phyloP scores from a whole-genome alignment of 2,329 filamentous ascomycete species.

The Verticillium isaacii region DNA sequence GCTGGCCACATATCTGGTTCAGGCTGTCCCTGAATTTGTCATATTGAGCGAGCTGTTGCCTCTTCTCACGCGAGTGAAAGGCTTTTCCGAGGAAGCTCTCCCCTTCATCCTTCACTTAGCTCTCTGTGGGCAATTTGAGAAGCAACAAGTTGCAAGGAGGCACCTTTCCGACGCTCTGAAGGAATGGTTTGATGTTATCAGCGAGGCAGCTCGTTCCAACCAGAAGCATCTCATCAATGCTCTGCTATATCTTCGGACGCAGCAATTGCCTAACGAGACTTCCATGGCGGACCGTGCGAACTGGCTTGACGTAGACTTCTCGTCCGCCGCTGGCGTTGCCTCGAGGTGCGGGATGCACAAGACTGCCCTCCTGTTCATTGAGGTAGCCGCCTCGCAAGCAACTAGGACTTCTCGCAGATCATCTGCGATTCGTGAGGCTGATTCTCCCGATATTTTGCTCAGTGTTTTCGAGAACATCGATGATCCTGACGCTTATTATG shows the following conservation, averaged over 20 bases:
- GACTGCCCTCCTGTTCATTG: conserved; percentile 77
- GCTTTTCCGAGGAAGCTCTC: conserved; percentile 69
- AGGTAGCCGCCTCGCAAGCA: conserved; percentile 60
- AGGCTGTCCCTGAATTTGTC: conserved; percentile 55
- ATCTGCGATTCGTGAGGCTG: conserved; percentile 47
- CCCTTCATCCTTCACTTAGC: conserved; percentile 84
- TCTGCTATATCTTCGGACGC: conserved; percentile 83
- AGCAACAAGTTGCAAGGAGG: conserved; percentile 53
- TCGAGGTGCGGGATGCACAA: conserved; percentile 79
- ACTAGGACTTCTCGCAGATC: conserved; percentile 60
- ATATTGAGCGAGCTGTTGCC: conserved; percentile 65
- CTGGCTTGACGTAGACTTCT: conserved; percentile 84
- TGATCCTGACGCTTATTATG: conserved; percentile 95
- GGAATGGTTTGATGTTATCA: conserved; percentile 53
- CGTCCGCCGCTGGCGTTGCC: conserved; percentile 66
- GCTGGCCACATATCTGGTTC: conserved; percentile 57
- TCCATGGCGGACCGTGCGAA: conserved; percentile 73
- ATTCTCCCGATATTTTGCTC: conserved; percentile 67
- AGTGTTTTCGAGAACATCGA: conserved; percentile 88
- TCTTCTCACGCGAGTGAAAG: conserved; percentile 60
- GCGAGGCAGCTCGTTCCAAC: conserved; percentile 34
- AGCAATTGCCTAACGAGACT: conserved; percentile 66
- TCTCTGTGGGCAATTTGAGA: conserved; percentile 62
- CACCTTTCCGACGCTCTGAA: conserved; percentile 62
- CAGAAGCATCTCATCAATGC: conserved; percentile 70